phyloP scores from a whole-genome alignment of 768 basidiomycete genomes.

The Suillus paluster region DNA sequence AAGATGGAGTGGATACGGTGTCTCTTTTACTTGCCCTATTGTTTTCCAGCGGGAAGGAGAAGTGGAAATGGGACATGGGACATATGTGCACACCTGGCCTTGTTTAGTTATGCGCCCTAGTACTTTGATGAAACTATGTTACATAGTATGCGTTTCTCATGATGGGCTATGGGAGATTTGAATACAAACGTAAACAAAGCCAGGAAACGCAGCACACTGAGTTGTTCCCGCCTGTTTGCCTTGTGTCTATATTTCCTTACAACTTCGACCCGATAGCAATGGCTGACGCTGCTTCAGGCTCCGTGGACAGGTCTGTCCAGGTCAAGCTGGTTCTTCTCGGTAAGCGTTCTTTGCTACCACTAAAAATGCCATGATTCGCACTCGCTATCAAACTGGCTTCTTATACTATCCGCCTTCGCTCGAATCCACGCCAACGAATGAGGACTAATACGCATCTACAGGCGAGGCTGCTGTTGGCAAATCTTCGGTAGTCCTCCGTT shows the following conservation, averaged over 20 bases:
- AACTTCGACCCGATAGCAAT: constrained; percentile 44
- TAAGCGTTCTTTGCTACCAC: constrained; percentile 39
- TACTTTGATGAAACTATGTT: too few species aligned
- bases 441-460: constrained; percentile 34
- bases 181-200: constrained; percentile 30
- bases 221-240: neutral
- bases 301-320: constrained; percentile 89
- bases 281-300: constrained; percentile 76
- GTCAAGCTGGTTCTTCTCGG: constrained; percentile 97
- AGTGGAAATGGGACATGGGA: neutral
- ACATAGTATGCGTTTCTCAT: constrained; percentile 14
- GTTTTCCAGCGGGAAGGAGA: neutral
- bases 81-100: neutral
- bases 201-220: constrained; percentile 14
- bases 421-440: neutral
- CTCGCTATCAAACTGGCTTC: constrained; percentile 1
- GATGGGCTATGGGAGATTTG: constrained; percentile 4
- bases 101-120: neutral
- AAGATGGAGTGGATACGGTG: too few species aligned
- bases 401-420: neutral
- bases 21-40: neutral
- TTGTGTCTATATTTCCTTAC: constrained; percentile 13
- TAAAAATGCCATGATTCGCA: constrained; percentile 4
- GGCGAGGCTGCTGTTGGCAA: constrained; percentile 99
- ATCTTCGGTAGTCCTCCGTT: constrained; percentile 97